Conservation (phyloP, 257 asterid species). For the Gentiana straminea region DNA sequence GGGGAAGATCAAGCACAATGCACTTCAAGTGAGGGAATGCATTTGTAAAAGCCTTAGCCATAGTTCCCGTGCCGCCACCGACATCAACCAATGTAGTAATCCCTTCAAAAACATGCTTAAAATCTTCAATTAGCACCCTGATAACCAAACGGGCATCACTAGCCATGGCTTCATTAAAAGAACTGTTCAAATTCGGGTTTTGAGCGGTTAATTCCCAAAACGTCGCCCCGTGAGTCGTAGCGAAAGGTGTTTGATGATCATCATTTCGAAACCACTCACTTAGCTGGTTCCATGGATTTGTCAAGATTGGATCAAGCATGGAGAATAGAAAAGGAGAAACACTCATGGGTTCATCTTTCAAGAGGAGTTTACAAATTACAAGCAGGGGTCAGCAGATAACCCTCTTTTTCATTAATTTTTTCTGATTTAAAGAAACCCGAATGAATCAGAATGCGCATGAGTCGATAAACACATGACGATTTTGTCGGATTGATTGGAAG, state of each 20-base stretch:
- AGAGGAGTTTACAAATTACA: slow-evolving; percentile 13
- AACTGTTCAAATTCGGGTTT: slow-evolving; percentile 9
- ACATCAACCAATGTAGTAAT: slow-evolving; percentile 21
- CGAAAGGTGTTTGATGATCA: slow-evolving; percentile 9
- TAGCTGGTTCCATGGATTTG: slow-evolving; percentile 9
- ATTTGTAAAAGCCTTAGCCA: slow-evolving; percentile 15
- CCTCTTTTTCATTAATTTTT: background rate
- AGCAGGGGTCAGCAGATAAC: slow-evolving; percentile 11
- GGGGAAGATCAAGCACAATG: slow-evolving; percentile 22
- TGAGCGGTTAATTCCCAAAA: slow-evolving; percentile 15
- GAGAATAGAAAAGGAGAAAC: slow-evolving; percentile 8
- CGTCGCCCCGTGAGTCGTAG: slow-evolving; percentile 5
- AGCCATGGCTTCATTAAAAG: slow-evolving; percentile 26
- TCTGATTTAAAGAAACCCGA: slow-evolving; percentile 6
- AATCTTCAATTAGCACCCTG: background rate
- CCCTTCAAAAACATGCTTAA: slow-evolving; percentile 12
- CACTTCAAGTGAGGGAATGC: slow-evolving; percentile 18
- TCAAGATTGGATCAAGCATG: slow-evolving; percentile 15
- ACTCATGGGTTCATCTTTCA: slow-evolving; percentile 12
- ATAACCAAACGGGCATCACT: slow-evolving; percentile 18
- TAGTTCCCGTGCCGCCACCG: slow-evolving; percentile 29
- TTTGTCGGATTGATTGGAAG: slow-evolving; percentile 12
- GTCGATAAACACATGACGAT: background rate
- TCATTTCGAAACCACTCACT: slow-evolving; percentile 14
- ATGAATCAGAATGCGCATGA: background rate